These are phyloP conservation scores for Dunaliella salina DNA, from an alignment of 163 green algal species.

Conservation along the genomic window DNA sequence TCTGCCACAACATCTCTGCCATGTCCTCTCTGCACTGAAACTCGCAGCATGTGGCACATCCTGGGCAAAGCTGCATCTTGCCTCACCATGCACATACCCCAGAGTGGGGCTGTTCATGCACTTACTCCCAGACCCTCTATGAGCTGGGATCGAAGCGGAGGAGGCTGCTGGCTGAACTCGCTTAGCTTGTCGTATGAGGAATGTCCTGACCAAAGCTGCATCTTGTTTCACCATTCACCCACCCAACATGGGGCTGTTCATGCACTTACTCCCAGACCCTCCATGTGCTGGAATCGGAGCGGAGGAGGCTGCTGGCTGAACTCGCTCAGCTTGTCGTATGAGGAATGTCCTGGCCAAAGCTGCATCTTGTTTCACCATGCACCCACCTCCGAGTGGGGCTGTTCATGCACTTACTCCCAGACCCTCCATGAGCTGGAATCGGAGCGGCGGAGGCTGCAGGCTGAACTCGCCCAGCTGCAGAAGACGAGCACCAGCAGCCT, in stretches of 20 bases:
- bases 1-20: no score
- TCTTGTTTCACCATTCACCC: no score
- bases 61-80: no score
- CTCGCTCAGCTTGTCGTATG: no score
- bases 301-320: not conserved
- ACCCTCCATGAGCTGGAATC: not conserved
- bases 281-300: not conserved
- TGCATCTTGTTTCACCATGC: no score
- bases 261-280: no score
- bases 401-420: not conserved
- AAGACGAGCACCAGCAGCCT: not conserved
- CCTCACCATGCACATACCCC: no score
- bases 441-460: not conserved
- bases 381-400: not conserved
- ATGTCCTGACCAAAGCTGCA: no score
- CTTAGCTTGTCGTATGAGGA: no score
- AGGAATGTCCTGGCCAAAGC: no score
- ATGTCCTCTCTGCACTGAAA: no score
- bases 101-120: not conserved
- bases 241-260: not conserved
- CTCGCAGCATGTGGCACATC: no score
- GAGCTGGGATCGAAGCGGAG: not conserved
- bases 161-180: not conserved
- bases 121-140: not conserved
- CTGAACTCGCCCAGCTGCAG: not conserved